Evolutionary conservation across 169 alveolate genomes (phyloP), one percentile per base, ranked within the genome.

Genomic region (Eimeria acervulina): DNA sequence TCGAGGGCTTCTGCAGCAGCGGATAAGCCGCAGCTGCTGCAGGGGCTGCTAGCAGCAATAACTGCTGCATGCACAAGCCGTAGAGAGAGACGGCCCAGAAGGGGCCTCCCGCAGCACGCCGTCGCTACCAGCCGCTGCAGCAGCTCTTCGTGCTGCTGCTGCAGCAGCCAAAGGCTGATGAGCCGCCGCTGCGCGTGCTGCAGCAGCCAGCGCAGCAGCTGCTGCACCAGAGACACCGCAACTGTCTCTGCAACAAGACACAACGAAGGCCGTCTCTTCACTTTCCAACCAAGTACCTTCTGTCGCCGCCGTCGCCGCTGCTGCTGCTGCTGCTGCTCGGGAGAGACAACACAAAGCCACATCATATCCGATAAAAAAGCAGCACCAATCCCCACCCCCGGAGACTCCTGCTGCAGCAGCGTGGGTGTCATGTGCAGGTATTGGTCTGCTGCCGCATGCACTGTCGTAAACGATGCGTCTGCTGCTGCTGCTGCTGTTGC

Each of bases 21-120:
- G 26, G 87, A 3, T 17, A 38, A 61, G 26, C 91, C 74, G 74
- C 91, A 52, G 40, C 66, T 21, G 38, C 89, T 44, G 89, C 89
- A 80, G 68, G 89, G 89, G 36, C 66, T 44, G 68, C 40, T 44
- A 2, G 91, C 91, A 83, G 91, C 70, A 47, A 83, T 31, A 31
- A 83, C 51, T 13, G 91, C 91, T 51, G 91, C 91, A 55, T 83
- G 91, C 52, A 83, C 52, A n/a, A 83, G 74, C 21, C 91, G 91
- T 33, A 83, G 76, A 7, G 51, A 26, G 36, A 83, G 76, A 28
- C 91, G 91, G 19, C 91, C 91, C 6, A 83, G 91, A 13, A 83
- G 47, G 28, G 91, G 91, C 6, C 91, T 44, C 1, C 91, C 91
- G 91, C 91, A 83, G 47, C 91, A 83, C 1, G 91, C 91, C 12